Evolutionary conservation across 257 asterid species (phyloP).

Genomic region (Orobanche coerulescens): DNA sequence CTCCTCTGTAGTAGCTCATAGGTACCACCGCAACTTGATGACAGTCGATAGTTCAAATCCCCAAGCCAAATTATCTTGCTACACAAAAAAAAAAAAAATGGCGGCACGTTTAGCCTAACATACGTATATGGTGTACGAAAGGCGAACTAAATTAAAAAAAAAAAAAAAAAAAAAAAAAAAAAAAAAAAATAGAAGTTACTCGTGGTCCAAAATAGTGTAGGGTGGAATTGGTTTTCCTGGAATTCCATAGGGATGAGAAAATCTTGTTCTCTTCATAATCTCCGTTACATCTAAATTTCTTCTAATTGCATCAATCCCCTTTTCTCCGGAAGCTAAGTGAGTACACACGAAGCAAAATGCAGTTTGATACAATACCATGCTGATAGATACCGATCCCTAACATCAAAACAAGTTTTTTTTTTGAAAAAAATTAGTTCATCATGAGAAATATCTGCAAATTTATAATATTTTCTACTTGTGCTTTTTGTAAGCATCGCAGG

Average conservation of each 20-base stretch:
- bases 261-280: conserved; percentile 57
- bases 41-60: conserved; percentile 79
- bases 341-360: conserved; percentile 81
- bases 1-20: conserved; percentile 41
- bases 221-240: conserved; percentile 29
- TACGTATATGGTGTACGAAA: too few relatives aligned
- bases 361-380: conserved; percentile 47
- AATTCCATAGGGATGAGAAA: conserved; percentile 28
- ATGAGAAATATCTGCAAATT: background rate
- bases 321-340: conserved; percentile 82
- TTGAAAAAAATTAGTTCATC: background rate
- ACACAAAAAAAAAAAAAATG: background rate
- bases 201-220: conserved; percentile 48
- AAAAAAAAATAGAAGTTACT: conserved; percentile 33
- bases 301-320: conserved; percentile 48
- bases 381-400: conserved; percentile 72
- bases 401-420: background rate
- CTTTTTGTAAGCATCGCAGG: too few relatives aligned
- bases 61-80: conserved; percentile 89
- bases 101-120: too few relatives aligned
- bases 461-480: too few relatives aligned
- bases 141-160: background rate
- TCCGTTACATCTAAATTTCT: conserved; percentile 63
- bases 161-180: background rate
- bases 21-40: conserved; percentile 35